A percentile compares a stretch with the other conserved stretches of the same genome.
Evolutionary conservation across 1,139 yeast species (phyloP).

Genomic region (Waltiozyma sp.): DNA sequence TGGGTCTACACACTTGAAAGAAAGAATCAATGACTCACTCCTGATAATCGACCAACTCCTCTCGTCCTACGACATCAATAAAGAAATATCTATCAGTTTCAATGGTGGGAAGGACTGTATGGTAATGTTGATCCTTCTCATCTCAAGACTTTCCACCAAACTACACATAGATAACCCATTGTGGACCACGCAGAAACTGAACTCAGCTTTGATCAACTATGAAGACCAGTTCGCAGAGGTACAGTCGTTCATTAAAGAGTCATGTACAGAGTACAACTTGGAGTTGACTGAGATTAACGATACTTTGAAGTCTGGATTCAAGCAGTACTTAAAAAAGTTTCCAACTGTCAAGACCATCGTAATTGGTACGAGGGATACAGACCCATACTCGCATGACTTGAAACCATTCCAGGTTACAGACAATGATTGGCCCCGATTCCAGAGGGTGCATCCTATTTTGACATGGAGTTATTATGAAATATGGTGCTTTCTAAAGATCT

Average conservation of each 20-base stretch:
- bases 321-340: conserved; percentile 37
- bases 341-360: conserved; percentile 50
- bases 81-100: conserved; percentile 60
- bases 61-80: conserved; percentile 22
- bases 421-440: conserved; percentile 78
- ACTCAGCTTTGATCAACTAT: conserved; percentile 60
- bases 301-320: conserved; percentile 56
- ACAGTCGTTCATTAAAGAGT: conserved; percentile 29
- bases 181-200: conserved; percentile 24
- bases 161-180: not conserved
- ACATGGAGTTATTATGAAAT: conserved; percentile 73
- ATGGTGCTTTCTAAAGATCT: conserved; percentile 52
- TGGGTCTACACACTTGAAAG: not conserved
- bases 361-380: conserved; percentile 74
- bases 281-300: conserved; percentile 33
- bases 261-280: conserved; percentile 34
- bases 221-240: conserved; percentile 55
- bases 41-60: not conserved
- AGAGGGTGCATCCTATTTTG: conserved; percentile 70
- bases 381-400: conserved; percentile 58
- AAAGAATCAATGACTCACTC: not conserved
- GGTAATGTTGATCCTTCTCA: conserved; percentile 56
- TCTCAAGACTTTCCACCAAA: conserved; percentile 24
- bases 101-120: conserved; percentile 91
- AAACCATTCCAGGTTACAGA: conserved; percentile 57